These are phyloP conservation scores for Catenaria anguillulae DNA, from an alignment of 371 early-diverging fungal genomes.

Conservation along the genomic window DNA sequence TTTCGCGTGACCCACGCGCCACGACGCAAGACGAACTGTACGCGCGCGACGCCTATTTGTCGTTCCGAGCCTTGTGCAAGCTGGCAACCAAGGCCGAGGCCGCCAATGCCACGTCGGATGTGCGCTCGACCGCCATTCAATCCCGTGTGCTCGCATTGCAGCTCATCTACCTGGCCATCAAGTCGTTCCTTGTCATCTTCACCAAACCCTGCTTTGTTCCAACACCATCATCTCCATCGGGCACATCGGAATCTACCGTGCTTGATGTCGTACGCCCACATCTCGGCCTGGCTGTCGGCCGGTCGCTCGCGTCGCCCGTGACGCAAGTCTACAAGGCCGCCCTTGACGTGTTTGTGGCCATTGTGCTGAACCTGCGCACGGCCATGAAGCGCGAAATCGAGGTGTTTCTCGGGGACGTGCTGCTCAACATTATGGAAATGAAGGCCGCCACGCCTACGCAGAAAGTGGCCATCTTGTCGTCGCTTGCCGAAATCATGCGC, in stretches of 20 bases:
- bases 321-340: constrained; percentile 68
- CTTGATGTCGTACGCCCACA: constrained; percentile 69
- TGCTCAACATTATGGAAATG: constrained; percentile 48
- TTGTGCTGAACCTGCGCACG: constrained; percentile 47
- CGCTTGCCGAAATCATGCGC: constrained; percentile 38
- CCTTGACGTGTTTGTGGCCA: constrained; percentile 63
- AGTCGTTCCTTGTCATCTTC: constrained; percentile 12
- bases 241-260: constrained; percentile 26
- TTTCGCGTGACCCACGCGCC: background rate
- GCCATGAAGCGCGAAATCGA: constrained; percentile 64
- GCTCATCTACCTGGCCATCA: constrained; percentile 22
- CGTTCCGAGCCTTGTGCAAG: constrained; percentile 83
- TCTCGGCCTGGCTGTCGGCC: constrained; percentile 55
- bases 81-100: constrained; percentile 50
- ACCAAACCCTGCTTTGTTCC: constrained; percentile 43
- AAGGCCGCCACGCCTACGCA: constrained; percentile 22
- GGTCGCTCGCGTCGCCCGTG: constrained; percentile 60
- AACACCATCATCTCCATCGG: constrained; percentile 1
- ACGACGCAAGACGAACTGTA: constrained; percentile 21
- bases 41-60: constrained; percentile 66
- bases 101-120: background rate
- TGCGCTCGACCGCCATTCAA: background rate
- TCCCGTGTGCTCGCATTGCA: constrained; percentile 32
- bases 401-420: constrained; percentile 60
- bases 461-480: constrained; percentile 30